Conservation (phyloP, 192 early-diverging fungal species). For the Linnemannia exigua region DNA sequence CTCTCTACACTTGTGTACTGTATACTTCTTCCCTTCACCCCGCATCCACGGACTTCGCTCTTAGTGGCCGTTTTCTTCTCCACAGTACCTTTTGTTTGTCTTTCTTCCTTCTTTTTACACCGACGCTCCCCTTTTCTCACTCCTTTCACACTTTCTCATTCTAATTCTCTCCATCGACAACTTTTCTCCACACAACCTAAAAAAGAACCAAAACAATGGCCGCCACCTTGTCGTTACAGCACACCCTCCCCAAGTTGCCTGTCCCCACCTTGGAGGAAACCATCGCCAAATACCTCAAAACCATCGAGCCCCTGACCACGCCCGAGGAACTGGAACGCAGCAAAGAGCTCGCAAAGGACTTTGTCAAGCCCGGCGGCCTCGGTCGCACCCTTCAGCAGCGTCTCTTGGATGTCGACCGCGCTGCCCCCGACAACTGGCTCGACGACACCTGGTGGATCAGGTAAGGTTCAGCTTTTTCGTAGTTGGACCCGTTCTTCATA, state of each 20-base stretch:
- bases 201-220: slow-evolving; percentile 23
- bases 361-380: slow-evolving; percentile 61
- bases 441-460: slow-evolving; percentile 78
- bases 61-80: background rate
- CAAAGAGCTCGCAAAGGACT: slow-evolving; percentile 61
- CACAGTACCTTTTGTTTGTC: background rate
- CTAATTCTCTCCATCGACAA: background rate
- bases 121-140: background rate
- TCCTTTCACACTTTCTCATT: background rate
- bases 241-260: slow-evolving; percentile 70
- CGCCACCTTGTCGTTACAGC: slow-evolving; percentile 60
- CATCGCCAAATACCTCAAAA: slow-evolving; percentile 66
- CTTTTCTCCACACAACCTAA: background rate
- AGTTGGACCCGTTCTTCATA: background rate
- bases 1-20: no score
- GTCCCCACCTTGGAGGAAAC: slow-evolving; percentile 76
- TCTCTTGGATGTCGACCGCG: slow-evolving; percentile 71
- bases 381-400: slow-evolving; percentile 73
- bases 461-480: background rate
- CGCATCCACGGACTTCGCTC: background rate
- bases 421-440: slow-evolving; percentile 76
- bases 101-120: background rate
- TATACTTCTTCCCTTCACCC: background rate
- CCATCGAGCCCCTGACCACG: slow-evolving; percentile 69
- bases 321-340: slow-evolving; percentile 60